Evolutionary conservation across 1,139 yeast genomes (phyloP).

Genomic region (Candida sanyaensis): DNA sequence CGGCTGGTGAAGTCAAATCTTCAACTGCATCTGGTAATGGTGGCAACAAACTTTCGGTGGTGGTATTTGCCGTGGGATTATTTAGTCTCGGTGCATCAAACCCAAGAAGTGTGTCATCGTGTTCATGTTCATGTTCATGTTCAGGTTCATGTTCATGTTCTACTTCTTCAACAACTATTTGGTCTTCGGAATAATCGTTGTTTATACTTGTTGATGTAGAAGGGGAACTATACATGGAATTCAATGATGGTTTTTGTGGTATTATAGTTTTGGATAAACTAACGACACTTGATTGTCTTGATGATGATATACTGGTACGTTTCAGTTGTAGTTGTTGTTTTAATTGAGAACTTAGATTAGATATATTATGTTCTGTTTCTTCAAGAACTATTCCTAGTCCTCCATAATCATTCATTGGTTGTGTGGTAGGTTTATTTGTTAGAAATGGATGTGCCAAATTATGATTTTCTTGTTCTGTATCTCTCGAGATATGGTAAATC

Average conservation of each 20-base stretch:
- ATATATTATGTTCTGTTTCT: constrained; percentile 17
- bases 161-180: background rate
- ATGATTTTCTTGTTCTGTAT: too few species aligned
- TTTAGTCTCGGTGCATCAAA: background rate
- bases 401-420: constrained; percentile 16
- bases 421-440: background rate
- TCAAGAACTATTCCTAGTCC: constrained; percentile 38
- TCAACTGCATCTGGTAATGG: constrained; percentile 34
- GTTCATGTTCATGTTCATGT: too few species aligned
- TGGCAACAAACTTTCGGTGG: constrained; percentile 35
- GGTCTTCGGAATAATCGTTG: background rate
- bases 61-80: background rate
- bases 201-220: background rate
- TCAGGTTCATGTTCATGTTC: constrained; percentile 1
- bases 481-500: too few species aligned
- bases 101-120: background rate
- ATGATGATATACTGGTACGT: constrained; percentile 4
- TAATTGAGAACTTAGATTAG: constrained; percentile 2
- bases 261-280: constrained; percentile 6
- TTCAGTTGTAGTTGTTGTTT: constrained; percentile 6
- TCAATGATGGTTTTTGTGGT: constrained; percentile 6
- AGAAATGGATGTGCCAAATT: background rate
- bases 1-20: constrained; percentile 11
- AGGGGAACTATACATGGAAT: constrained; percentile 3
- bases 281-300: constrained; percentile 9